Evolutionary conservation across 192 early-diverging fungal genomes (phyloP).

Genomic region (Backusella australiensis): DNA sequence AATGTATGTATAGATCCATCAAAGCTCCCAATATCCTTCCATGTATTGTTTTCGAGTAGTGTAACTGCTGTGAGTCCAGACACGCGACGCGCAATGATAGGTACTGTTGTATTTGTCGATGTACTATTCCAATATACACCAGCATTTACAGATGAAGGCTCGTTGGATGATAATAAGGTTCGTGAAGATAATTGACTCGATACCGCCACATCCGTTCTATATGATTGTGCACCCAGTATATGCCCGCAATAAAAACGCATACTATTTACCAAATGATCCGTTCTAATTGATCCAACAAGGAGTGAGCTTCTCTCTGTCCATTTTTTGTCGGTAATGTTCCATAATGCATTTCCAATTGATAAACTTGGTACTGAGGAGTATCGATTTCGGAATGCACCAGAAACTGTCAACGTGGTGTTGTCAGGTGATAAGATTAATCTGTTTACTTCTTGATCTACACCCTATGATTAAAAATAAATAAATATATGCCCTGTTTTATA

Average conservation of each 20-base stretch:
- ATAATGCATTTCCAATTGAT: conserved; percentile 12
- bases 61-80: background rate
- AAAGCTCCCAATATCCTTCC: background rate
- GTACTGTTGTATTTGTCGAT: background rate
- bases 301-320: conserved; percentile 8
- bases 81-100: background rate
- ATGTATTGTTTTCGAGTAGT: background rate
- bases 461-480: background rate
- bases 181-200: background rate
- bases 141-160: background rate
- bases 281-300: background rate
- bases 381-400: background rate
- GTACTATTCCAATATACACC: background rate
- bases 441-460: conserved; percentile 18
- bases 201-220: background rate
- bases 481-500: background rate
- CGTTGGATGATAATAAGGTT: background rate
- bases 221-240: background rate
- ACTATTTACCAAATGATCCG: background rate
- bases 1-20: conserved; percentile 47
- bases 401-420: background rate
- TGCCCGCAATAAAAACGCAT: background rate
- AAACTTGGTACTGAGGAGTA: background rate
- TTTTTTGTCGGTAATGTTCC: background rate
- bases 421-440: background rate